These are phyloP conservation scores for Carex parvula DNA, from an alignment of 176 grass and related monocot genomes.

Conservation along the genomic window DNA sequence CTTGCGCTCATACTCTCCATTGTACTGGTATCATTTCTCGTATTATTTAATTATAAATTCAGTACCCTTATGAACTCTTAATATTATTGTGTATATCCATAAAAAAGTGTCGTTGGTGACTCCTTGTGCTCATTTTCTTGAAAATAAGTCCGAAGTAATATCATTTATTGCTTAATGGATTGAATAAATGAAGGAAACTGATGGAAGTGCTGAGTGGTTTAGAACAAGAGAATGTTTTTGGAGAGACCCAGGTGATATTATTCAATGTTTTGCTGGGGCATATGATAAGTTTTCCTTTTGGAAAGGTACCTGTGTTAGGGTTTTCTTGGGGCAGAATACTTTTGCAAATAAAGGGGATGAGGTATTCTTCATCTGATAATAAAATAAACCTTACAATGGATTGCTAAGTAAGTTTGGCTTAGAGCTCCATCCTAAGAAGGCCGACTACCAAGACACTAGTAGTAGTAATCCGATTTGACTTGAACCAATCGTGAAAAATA, in stretches of 20 bases:
- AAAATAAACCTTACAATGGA: not conserved
- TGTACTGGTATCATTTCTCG: no score
- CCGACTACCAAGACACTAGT: not conserved
- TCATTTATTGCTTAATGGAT: conserved; percentile 4
- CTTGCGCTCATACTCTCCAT: no score
- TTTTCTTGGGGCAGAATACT: not conserved
- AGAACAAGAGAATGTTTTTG: not conserved
- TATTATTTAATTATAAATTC: no score
- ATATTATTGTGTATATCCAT: no score
- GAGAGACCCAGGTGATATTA: not conserved
- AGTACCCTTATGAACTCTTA: no score
- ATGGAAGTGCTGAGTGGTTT: not conserved
- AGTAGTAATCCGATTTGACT: not conserved
- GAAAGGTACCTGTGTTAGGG: not conserved
- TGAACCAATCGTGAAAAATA: not conserved
- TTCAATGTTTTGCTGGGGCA: not conserved
- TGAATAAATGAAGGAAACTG: not conserved
- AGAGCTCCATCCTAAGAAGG: not conserved
- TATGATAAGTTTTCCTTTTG: not conserved
- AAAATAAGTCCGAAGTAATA: not conserved
- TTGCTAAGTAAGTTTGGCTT: not conserved
- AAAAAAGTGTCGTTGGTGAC: not conserved
- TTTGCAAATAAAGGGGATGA: not conserved
- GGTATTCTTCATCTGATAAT: not conserved
- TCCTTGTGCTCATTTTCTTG: not conserved